Conservation (phyloP, 2,329 filamentous ascomycete species). For the Curvularia lunata region DNA sequence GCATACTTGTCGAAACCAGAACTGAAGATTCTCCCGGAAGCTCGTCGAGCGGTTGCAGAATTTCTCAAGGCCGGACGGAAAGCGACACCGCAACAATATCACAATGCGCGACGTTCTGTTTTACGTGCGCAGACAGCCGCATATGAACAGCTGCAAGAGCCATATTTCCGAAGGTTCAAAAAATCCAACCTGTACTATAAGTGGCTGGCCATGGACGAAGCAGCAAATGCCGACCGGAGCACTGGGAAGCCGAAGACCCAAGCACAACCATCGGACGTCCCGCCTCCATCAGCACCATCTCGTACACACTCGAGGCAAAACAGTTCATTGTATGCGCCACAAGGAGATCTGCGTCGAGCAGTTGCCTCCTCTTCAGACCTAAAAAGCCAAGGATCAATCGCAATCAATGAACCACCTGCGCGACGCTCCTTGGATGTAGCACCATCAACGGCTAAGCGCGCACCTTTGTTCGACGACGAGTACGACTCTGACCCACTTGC, state of each 20-base stretch:
- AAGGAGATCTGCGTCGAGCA: slow-evolving; percentile 62
- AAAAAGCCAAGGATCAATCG: slow-evolving; percentile 55
- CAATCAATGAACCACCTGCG: slow-evolving; percentile 54
- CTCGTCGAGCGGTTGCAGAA: slow-evolving; percentile 71
- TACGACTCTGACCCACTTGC: slow-evolving; percentile 74
- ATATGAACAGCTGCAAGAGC: slow-evolving; percentile 81
- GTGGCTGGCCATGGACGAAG: slow-evolving; percentile 86
- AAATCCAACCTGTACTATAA: slow-evolving; percentile 96
- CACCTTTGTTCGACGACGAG: slow-evolving; percentile 81
- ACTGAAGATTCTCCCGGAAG: slow-evolving; percentile 74
- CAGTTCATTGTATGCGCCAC: slow-evolving; percentile 47
- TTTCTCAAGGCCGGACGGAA: slow-evolving; percentile 80
- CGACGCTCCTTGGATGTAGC: slow-evolving; percentile 76
- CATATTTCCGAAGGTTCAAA: slow-evolving; percentile 84
- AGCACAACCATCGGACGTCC: slow-evolving; percentile 33
- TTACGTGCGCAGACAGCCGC: slow-evolving; percentile 81
- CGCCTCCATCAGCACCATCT: slow-evolving; percentile 40
- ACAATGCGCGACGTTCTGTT: slow-evolving; percentile 79
- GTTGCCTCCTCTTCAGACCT: slow-evolving; percentile 68
- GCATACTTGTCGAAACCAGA: slow-evolving; percentile 84
- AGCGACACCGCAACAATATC: slow-evolving; percentile 82
- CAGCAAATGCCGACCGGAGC: slow-evolving; percentile 45
- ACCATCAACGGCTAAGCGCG: slow-evolving; percentile 50
- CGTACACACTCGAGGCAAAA: slow-evolving; percentile 57
- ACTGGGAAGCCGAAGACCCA: slow-evolving; percentile 35